A percentile compares a stretch with the other conserved stretches of the same genome.
Evolutionary conservation across 257 asterid genomes (phyloP).

Genomic region (Gardenia jasminoides): DNA sequence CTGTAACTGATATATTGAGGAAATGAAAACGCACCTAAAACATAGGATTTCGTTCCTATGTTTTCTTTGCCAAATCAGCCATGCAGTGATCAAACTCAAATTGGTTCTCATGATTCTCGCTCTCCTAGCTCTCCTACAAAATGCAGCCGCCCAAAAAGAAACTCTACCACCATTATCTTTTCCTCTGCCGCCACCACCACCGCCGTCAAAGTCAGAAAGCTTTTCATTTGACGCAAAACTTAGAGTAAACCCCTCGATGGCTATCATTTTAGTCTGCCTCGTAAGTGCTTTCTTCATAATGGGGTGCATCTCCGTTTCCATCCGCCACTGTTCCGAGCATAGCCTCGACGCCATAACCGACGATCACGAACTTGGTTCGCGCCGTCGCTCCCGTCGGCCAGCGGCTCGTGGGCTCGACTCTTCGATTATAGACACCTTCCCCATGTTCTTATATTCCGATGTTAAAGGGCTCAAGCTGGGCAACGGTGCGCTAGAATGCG

Average conservation of each 20-base stretch:
- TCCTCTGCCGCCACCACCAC: constrained; percentile 1
- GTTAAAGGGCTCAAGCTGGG: constrained; percentile 33
- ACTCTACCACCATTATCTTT: background rate
- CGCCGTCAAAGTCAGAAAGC: background rate
- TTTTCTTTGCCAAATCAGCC: background rate
- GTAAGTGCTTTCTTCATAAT: constrained; percentile 22
- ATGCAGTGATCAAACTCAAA: background rate
- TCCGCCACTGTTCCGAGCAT: constrained; percentile 27
- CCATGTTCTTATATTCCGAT: constrained; percentile 32
- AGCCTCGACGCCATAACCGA: constrained; percentile 1
- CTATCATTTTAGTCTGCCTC: constrained; percentile 23
- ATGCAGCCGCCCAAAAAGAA: constrained; percentile 2
- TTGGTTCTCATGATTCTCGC: no score
- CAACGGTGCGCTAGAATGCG: constrained; percentile 33
- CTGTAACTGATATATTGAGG: no score
- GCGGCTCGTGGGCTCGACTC: constrained; percentile 32
- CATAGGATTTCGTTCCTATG: background rate
- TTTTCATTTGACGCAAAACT: constrained; percentile 9
- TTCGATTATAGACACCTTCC: constrained; percentile 22
- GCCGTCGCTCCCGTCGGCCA: background rate
- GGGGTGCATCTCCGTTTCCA: constrained; percentile 29
- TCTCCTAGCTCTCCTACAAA: background rate
- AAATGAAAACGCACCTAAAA: background rate
- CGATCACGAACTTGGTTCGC: background rate
- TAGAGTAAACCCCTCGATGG: constrained; percentile 19